These are phyloP conservation scores for Myxozyma mucilagina DNA, from an alignment of 805 yeast species.

Conservation along the genomic window DNA sequence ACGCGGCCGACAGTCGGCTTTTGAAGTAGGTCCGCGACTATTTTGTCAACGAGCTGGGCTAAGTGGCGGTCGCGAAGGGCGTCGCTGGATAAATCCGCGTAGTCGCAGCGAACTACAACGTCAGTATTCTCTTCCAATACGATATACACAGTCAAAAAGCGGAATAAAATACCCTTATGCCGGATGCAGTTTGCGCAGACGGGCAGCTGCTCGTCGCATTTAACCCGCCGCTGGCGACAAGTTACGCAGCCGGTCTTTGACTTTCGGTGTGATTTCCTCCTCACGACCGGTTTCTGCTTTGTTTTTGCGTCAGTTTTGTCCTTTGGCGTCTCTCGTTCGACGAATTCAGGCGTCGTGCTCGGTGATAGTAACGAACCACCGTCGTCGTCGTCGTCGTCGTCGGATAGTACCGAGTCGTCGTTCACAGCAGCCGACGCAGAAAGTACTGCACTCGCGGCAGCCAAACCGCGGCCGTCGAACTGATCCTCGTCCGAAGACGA, in stretches of 20 bases:
- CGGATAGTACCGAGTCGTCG: too few species aligned
- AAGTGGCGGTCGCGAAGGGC: slow-evolving; percentile 22
- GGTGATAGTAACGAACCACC: not conserved
- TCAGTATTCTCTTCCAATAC: not conserved
- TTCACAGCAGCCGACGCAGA: too few species aligned
- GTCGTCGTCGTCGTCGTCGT: too few species aligned
- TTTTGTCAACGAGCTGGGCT: slow-evolving; percentile 16
- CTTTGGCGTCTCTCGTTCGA: not conserved
- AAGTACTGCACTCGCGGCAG: too few species aligned
- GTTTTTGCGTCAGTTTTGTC: not conserved
- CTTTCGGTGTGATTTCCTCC: slow-evolving; percentile 24
- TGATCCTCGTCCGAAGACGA: not conserved
- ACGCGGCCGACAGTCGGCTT: slow-evolving; percentile 1
- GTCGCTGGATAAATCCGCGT: slow-evolving; percentile 15
- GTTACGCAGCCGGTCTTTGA: slow-evolving; percentile 52
- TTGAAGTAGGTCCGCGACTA: not conserved
- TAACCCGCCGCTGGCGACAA: slow-evolving; percentile 64
- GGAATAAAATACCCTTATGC: slow-evolving; percentile 8
- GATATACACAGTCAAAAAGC: not conserved
- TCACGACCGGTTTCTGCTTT: slow-evolving; percentile 3
- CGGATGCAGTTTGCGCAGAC: slow-evolving; percentile 50
- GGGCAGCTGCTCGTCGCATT: slow-evolving; percentile 64
- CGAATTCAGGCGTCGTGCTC: not conserved
- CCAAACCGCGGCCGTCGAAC: too few species aligned
- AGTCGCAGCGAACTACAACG: slow-evolving; percentile 18